Evolutionary conservation across 306 rosid species (phyloP), one percentile per base, ranked within the genome.

Genomic region (Prinsepia uniflora): DNA sequence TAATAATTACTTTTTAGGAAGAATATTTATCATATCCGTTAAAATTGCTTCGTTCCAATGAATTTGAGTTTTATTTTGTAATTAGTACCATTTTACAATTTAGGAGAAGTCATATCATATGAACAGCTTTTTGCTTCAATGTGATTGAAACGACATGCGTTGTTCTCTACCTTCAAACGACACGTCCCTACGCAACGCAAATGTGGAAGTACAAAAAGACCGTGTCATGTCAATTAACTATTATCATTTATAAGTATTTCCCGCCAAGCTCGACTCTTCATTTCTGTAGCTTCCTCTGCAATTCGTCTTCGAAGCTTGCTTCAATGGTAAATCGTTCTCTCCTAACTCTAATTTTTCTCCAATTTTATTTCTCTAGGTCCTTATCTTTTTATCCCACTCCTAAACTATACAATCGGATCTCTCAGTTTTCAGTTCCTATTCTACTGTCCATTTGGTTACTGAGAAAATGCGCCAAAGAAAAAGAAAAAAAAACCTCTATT

Each of bases 301-400:
- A 30, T 42, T 18, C 49, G 22, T 62, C 49, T 8, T 59, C 58
- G 11, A 8, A 63, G 57, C 7, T 61, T 66, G 18, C 24, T 17
- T 39, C 75, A 19, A 78, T 78, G 82, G 82, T 78, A 73, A 65
- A 57, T 41, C 67, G 12, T 63, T 30, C 50, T 48, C 15, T 56
- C 12, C 11, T 40, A 56, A 19, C 34, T 49, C 72, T 48, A 60
- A 11, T 67, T 59, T 19, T 72, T 0, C 34, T 24, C 36, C 13
- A 5, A 15, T 43, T 44, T 9, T 52, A 8, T 44, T 71, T 44
- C 43, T 17, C 58, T 56, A 36, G 9, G 1, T 30, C 36, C 36
- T 30, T 30, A 30, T 30, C 2, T 55, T 6, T 36, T 10, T 15
- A 15, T 3, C 22, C 55, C 71, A 8, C 10, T 66, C 43, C 8